Evolutionary conservation across 1,284 basidiomycete species (phyloP), one percentile per base, ranked within the genome.

Genomic region (Pulchroboletus neoregius): DNA sequence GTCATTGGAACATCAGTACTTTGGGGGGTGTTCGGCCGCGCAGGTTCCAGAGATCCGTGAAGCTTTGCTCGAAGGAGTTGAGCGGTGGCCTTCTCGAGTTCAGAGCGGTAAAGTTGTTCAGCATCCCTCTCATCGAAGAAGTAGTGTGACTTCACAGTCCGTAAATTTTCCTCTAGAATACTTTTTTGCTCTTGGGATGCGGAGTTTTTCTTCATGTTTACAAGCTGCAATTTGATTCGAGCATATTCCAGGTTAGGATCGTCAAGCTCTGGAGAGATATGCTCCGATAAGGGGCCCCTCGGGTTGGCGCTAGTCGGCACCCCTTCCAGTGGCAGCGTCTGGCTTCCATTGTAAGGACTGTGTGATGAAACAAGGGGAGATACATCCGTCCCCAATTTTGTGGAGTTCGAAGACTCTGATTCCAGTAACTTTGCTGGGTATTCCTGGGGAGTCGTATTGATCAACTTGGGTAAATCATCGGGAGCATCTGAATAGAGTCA

Each of bases 111-210:
- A 6, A 75, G 61, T 3, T 68, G 70, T 53, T 88, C 78, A 28
- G 82, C 90, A 48, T 88, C 85, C 48, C 74, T 78, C 53, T 79
- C 71, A 50, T 82, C 78, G 58, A 93, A 94, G 54, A 93, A 76
- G 57, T 92, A 91, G 58, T 87, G 80, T 38, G 73, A 71, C 62
- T 81, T 79, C 15, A 86, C 61, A 27, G 69, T 69, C 24, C 72
- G 66, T 24, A 93, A 70, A 34, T 73, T 78, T 46, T 72, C 68
- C 18, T 78, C 77, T 39, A 93, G 64, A 28, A 41, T 24, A 34
- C 33, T 44, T 10, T 48, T 50, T 44, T 45, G 57, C 15, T 39
- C 38, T 23, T 28, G 23, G 22, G 45, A 26, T 3, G 22, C 6
- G 26, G 39, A 44, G 15, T 43, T 37, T 26, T 20, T 50, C 16